Conservation (phyloP, 345 rosid genomes). For the Noccaea bulbosa region DNA sequence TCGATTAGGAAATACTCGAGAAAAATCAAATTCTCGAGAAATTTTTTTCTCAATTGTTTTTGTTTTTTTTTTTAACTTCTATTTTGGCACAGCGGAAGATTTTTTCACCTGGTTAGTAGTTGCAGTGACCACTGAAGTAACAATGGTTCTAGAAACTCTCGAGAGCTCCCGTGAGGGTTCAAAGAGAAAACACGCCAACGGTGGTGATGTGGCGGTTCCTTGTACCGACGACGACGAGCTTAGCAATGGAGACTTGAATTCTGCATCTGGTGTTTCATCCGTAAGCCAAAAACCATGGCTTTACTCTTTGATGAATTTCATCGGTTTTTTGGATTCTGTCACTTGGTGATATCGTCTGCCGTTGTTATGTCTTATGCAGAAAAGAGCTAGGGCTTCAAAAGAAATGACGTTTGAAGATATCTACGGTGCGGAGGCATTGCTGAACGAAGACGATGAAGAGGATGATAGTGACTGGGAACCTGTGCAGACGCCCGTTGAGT, state of each 20-base stretch:
- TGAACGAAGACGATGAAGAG: slow-evolving; percentile 74
- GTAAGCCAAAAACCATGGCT: slow-evolving; percentile 43
- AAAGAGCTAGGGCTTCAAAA: slow-evolving; percentile 52
- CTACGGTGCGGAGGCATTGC: slow-evolving; percentile 51
- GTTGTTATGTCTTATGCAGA: slow-evolving; percentile 43
- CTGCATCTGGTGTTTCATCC: slow-evolving; percentile 42
- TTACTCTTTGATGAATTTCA: slow-evolving; percentile 6
- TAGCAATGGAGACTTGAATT: slow-evolving; percentile 41
- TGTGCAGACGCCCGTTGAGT: slow-evolving; percentile 55
- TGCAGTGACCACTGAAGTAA: slow-evolving; percentile 35
- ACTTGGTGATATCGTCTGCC: neutral
- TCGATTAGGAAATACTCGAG: neutral
- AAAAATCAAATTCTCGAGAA: neutral
- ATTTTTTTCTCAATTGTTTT: neutral
- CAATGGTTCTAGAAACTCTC: slow-evolving; percentile 66
- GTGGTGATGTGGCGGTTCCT: slow-evolving; percentile 44
- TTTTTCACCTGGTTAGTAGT: slow-evolving; percentile 28
- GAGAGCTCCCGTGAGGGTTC: slow-evolving; percentile 44
- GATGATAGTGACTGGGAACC: slow-evolving; percentile 99
- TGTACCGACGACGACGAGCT: slow-evolving; percentile 44
- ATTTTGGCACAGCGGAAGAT: slow-evolving; percentile 9
- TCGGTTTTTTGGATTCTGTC: slow-evolving; percentile 2
- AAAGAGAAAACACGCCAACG: slow-evolving; percentile 52
- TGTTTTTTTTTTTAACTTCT: slow-evolving; percentile 14
- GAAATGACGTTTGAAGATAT: slow-evolving; percentile 80